Evolutionary conservation across 768 basidiomycete genomes (phyloP), one percentile per base, ranked within the genome.

Genomic region (Botryobasidium botryosum): DNA sequence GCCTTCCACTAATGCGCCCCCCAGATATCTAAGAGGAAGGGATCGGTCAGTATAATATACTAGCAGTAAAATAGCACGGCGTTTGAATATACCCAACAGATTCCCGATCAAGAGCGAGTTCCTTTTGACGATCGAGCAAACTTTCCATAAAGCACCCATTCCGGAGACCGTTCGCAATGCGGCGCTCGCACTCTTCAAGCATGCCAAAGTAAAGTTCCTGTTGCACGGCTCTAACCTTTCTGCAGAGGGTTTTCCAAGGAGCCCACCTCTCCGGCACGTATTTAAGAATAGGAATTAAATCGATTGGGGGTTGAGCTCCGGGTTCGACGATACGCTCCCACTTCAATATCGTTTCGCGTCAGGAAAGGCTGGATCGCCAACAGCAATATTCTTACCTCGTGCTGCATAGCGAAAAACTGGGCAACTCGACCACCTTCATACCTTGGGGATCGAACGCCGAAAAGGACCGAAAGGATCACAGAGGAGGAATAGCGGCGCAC

Each of bases 231-330:
- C 56, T 47, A 8, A 53, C 47, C 24, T 57, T 50, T 18, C 47
- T 50, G 21, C 50, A 52, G 6, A 57, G 42, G 1, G 35, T 43
- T 49, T 65, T 65, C 64, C 64, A 64, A 6, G 52, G 43, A 4
- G 62, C 61, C 52, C 53, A 64, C 3, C 62, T 53, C 38, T 58
- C 61, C 3, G 64, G 64, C 2, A 65, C 52, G 35, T 57, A 52
- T 21, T 52, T 52, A 10, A 65, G 50, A 23, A 61, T 47, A 2
- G 63, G 62, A 26, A 64, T 45, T 13, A 60, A 28, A 41, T 64
- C 63, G 7, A 64, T 48, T 4, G 63, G 63, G 4, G 63, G 61
- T 33, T 59, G 53, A n/a, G 60, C 57, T 15, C 63, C 61, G 15
- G 60, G 56, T 23, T 59, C 59, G 17, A 61, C 43, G 8, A 54